Percentiles rank a stretch among this genome's conserved stretches.
These are phyloP conservation scores for Hyaloperonospora arabidopsidis DNA, from an alignment of 352 stramenopile genomes.

Conservation along the genomic window DNA sequence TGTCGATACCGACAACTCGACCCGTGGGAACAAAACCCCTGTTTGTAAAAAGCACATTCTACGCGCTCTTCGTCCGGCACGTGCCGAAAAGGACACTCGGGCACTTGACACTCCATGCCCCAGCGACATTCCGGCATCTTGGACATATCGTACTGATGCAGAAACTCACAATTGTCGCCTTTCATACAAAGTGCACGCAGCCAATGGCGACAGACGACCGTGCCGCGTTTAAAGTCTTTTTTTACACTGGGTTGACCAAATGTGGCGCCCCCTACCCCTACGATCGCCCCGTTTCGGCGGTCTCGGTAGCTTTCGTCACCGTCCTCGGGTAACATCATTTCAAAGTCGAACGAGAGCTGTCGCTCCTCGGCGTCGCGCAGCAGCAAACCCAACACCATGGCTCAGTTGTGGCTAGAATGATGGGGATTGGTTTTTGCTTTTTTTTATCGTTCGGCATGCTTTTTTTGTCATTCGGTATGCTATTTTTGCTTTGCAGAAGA, in stretches of 20 bases:
- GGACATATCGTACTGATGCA: slow-evolving; percentile 93
- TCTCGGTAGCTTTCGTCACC: slow-evolving; percentile 34
- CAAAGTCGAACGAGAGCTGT: slow-evolving; percentile 76
- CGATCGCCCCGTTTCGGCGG: slow-evolving; percentile 27
- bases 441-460: too few species aligned
- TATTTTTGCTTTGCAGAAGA: too few species aligned
- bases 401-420: not conserved
- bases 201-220: slow-evolving; percentile 96
- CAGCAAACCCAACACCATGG: slow-evolving; percentile 70
- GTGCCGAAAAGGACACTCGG: slow-evolving; percentile 95
- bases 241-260: slow-evolving; percentile 35
- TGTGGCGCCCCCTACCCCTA: slow-evolving; percentile 34
- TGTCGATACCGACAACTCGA: slow-evolving; percentile 93
- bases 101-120: slow-evolving; percentile 94
- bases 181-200: slow-evolving; percentile 97
- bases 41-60: slow-evolving; percentile 96
- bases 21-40: slow-evolving; percentile 97
- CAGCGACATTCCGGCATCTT: slow-evolving; percentile 97
- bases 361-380: slow-evolving; percentile 78
- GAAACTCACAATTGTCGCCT: slow-evolving; percentile 94
- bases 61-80: slow-evolving; percentile 93
- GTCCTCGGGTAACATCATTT: slow-evolving; percentile 63
- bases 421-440: not conserved
- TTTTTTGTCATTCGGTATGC: too few species aligned
- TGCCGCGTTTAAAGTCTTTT: slow-evolving; percentile 89